Base-by-base conservation (phyloP, 768 basidiomycete genomes). In the Psilocybe cyanescens region DNA sequence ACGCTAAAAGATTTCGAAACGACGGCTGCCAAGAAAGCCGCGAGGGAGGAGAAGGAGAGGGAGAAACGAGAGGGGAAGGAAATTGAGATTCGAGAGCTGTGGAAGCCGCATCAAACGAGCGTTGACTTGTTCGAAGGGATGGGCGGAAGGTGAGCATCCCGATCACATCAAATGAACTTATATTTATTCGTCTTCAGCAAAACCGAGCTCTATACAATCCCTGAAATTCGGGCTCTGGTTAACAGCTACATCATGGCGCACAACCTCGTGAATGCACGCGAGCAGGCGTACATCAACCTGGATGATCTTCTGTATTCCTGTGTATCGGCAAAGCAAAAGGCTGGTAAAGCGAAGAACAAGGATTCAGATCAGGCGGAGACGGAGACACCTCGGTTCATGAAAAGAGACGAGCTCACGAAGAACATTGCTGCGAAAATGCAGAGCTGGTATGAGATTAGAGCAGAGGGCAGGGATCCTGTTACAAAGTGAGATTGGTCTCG, bases 221-320 rank as follows among this genome's bases (percentile, higher is more conserved):
- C 78, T 0, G 86, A 93, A 58, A 72, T 95, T 67, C 83, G 82
- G 60, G 65, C 79, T 9, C 64, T 83, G 2, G 72, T 95, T 31
- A 86, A 87, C 67, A 70, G 75, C 3, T 95, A 96, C 70, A 79
- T 96, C 48, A 67, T 79, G 19, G 67, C 79, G 9, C 81, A 87
- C 35, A 77, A 82, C 28, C 82, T 96, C 17, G 78, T 88, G 64
- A 94, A 94, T 68, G 73, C 80, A 0, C 74, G 76, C 35, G 86
- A 94, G 39, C 87, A 86, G 62, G 84, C 85, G 29, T 90, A 87
- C 65, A 81, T 96, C 69, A 86, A 90, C 59, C 81, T 94, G 24
- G 87, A 90, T 66, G 77, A 73, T n/a, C 61, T 77, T 0, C 70
- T 87, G 0, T 63, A 70, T 24, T 65, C 71, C 0, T 79, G 78